Evolutionary conservation across 768 basidiomycete species (phyloP), one percentile per base, ranked within the genome.

Genomic region (Cyclocybe aegerita): DNA sequence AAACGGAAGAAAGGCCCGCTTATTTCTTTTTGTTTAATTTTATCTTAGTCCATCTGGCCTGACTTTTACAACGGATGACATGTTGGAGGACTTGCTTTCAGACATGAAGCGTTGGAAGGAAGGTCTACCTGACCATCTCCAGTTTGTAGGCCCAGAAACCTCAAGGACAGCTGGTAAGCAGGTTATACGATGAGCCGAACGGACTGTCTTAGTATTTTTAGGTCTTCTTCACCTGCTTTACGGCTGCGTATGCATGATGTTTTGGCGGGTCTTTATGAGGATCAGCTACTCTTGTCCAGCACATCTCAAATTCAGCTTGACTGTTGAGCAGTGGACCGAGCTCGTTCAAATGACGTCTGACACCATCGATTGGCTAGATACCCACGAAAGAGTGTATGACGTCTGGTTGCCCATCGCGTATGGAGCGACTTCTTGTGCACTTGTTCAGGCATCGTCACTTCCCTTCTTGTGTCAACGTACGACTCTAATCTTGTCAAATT

Each of bases 261-360:
- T 97, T 71, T 97, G 93, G 86, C 88, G 96, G 43, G 93, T 97
- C 31, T 98, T 98, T 74, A 95, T 98, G 92, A 83, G 96, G 45
- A 93, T 98, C 69, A 93, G 91, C 50, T 98, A 97, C 71, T 79
- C 85, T 14, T 90, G 91, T 63, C 94, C 96, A 7, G 82, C 82
- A 9, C 93, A 97, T 62, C 80, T 96, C 62, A 94, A 90, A 64
- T 93, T 96, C 60, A 79, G 81, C 35, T 70, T 95, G 56, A 89
- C 86, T 1, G 78, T 93, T 23, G 86, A 87, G 60, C 80, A 85
- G 55, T 97, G 92, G 93, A 79, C 78, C 14, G 72, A 76, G 45
- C 77, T 97, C 43, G 81, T 93, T 42, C 62, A 73, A 31, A 73
- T 90, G 61, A 90, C 90, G 0, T 81, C 83, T 45, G 87, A 93